Base-by-base conservation (phyloP, 176 grass and related monocot species). In the Musa acuminata region DNA sequence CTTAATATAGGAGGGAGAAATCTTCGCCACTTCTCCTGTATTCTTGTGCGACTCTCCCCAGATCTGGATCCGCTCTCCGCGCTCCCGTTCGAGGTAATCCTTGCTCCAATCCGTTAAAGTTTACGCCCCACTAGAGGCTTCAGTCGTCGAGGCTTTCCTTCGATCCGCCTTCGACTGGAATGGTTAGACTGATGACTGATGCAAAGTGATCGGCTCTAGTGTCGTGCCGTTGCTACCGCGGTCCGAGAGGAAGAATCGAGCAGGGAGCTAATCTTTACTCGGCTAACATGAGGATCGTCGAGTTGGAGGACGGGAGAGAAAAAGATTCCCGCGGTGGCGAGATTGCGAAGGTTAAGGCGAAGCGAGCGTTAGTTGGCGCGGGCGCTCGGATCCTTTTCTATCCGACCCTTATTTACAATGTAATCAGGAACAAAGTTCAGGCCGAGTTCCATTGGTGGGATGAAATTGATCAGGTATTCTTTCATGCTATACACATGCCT, bases 361-460 rank as follows among this genome's bases (percentile, higher is more conserved):
- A 91, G 84, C 83, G 80, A 50, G 88, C 80, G 57, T 80, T 93
- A 5, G 90, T 98, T 52, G 95, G 90, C 13, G 90, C 87, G n/a
- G 82, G 88, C 29, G 90, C 88, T 9, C 83, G 95, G 86, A 78
- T 87, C 74, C 88, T 98, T 25, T 98, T 98, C 80, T 98, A 98
- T 78, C 95, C 95, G 12, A 98, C 90, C 59, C 88, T 98, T 12
- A 67, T 87, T 19, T 98, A 98, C 84, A 98, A 98, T 84, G 86
- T 98, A 21, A 53, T 98, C 58, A 86, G 95, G 70, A 93, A 98
- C 80, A 92, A 81, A 19, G 87, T 91, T 54, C 77, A 98, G 75
- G 62, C 80, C 1, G 90, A 93, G 53, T 98, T 98, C 77, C 79
- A 90, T 43, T 98, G 95, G 95, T 98, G 95, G 95, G 95, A 98